Conservation (phyloP, 2,329 filamentous ascomycete species). For the Dothideomycetes sp. region DNA sequence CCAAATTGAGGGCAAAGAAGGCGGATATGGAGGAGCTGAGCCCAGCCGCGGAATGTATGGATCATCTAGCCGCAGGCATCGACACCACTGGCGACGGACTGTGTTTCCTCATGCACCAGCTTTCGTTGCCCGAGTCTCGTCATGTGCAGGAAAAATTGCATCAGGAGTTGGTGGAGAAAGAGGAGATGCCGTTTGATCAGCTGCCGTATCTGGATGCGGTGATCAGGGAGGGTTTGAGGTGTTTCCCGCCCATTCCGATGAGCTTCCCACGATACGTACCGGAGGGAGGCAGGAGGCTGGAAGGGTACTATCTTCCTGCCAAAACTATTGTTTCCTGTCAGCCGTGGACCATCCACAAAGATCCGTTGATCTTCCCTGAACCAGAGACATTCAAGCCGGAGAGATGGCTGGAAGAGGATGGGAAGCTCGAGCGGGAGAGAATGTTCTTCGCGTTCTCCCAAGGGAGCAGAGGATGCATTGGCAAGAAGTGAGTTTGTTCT, state of each 20-base stretch:
- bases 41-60: slow-evolving; percentile 47
- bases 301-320: slow-evolving; percentile 22
- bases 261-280: slow-evolving; percentile 40
- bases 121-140: slow-evolving; percentile 44
- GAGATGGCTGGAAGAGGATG: slow-evolving; percentile 31
- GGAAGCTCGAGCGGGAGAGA: slow-evolving; percentile 30
- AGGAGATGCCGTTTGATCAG: slow-evolving; percentile 5
- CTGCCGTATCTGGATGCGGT: slow-evolving; percentile 38
- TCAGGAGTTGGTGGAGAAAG: slow-evolving; percentile 4
- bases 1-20: slow-evolving; percentile 5
- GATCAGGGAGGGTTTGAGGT: slow-evolving; percentile 35
- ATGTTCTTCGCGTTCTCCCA: slow-evolving; percentile 11
- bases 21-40: slow-evolving; percentile 5
- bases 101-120: slow-evolving; percentile 61
- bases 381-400: slow-evolving; percentile 36
- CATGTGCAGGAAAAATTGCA: slow-evolving; percentile 5
- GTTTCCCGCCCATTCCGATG: slow-evolving; percentile 31
- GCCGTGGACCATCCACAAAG: slow-evolving; percentile 36
- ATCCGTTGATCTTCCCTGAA: slow-evolving; percentile 31
- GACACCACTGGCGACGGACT: slow-evolving; percentile 61
- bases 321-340: slow-evolving; percentile 36
- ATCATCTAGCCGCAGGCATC: slow-evolving; percentile 62
- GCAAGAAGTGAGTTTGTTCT: slow-evolving; percentile 6
- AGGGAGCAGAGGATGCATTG: slow-evolving; percentile 10
- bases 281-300: slow-evolving; percentile 24